Evolutionary conservation across 495 filamentous ascomycete species (phyloP).

Genomic region (Lasiosphaeria ovina): DNA sequence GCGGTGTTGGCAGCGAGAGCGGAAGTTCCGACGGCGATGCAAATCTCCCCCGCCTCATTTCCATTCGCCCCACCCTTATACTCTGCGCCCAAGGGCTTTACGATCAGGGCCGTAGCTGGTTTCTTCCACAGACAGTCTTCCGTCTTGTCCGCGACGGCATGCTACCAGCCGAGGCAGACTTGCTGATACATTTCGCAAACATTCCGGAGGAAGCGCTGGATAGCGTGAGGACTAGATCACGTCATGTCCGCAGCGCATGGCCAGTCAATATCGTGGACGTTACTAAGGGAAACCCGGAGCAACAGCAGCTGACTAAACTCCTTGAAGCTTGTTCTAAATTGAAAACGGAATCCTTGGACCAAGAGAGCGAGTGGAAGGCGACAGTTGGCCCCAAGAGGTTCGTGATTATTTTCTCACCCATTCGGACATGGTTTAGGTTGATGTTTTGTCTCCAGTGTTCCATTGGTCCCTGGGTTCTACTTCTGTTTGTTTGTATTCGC

Average conservation of each 20-base stretch:
- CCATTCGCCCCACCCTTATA: slow-evolving; percentile 30
- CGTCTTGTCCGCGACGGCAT: slow-evolving; percentile 1
- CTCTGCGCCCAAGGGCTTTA: slow-evolving; percentile 31
- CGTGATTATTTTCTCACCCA: too few relatives aligned
- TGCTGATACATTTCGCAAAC: neutral
- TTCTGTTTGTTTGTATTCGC: too few relatives aligned
- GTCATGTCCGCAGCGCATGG: neutral
- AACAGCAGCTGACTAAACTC: neutral
- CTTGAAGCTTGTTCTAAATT: neutral
- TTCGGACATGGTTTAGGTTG: too few relatives aligned
- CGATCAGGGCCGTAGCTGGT: slow-evolving; percentile 27
- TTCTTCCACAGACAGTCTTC: neutral
- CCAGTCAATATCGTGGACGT: neutral
- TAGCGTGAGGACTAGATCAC: neutral
- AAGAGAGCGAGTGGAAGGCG: neutral
- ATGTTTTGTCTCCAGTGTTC: too few relatives aligned
- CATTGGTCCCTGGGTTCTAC: too few relatives aligned
- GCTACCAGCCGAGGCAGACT: neutral
- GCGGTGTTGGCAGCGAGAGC: neutral
- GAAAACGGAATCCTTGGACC: neutral
- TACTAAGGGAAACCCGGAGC: neutral
- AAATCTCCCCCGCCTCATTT: slow-evolving; percentile 9
- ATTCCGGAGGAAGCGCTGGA: neutral
- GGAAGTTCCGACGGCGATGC: neutral
- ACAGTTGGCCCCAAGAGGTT: neutral